Evolutionary conservation across 805 yeast genomes (phyloP), one percentile per base, ranked within the genome.

Genomic region (Teunomyces gatunensis): DNA sequence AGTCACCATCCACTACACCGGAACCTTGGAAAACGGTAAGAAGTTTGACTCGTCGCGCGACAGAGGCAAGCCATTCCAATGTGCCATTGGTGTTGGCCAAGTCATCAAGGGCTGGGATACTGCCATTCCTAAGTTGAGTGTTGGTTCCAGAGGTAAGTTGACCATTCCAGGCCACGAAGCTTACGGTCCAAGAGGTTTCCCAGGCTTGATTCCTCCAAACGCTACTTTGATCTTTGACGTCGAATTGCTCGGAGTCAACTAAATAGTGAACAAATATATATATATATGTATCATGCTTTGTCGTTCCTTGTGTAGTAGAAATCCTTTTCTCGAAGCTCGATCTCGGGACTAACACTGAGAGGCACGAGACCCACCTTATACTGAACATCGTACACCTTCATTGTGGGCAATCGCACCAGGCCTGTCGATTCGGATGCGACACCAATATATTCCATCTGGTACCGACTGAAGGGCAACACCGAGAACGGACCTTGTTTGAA

Each of bases 41-140:
- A 89, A 89, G 74, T 92, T 92, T 67, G 98, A 92, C 71, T 89
- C 97, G 46, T 90, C 97, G 47, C 80, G 90, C 60, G 96, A 89
- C 78, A 85, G 97, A 75, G 94, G 94, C 64, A 83, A 86, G 70
- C 97, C 98, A 56, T 92, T 92, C 84, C 92, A 89, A 70, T 87
- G 96, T 69, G 74, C 77, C 72, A 89, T 92, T 65, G 97, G 98
- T 69, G 96, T 88, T 56, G 97, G 97, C 55, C 96, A 87, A 74
- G 97, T 92, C 57, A 92, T 92, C 74, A 83, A 83, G 65, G 98
- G 97, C 57, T 92, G 97, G 97, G 97, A 91, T 64, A 87, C 83
- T 63, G 96, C 91, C 53, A 89, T 90, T 67, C 96, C 97, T 47
- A 83, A 90, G 72, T 78, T 92, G 67, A 86, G 96, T 46, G 80